phyloP scores from a whole-genome alignment of 305 asterid species.

The Plantago coronopus region DNA sequence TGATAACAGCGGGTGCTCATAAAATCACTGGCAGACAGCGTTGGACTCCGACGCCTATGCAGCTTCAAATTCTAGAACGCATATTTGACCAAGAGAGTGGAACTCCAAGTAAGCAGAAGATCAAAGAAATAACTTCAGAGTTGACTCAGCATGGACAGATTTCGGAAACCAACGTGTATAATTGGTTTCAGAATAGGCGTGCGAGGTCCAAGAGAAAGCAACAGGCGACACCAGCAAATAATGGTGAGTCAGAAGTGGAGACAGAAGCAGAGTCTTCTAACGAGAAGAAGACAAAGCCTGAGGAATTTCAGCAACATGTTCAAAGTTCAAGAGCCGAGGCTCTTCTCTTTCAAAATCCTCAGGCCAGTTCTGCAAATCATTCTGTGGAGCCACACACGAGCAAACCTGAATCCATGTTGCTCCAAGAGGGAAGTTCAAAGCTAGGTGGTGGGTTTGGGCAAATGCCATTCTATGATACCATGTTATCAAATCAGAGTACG shows the following conservation, averaged over 20 bases:
- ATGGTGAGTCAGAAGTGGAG: conserved; percentile 53
- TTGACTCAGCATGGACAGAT: conserved; percentile 64
- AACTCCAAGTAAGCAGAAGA: conserved; percentile 75
- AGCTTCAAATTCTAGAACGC: conserved; percentile 88
- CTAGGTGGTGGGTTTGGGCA: conserved; percentile 55
- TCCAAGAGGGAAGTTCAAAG: conserved; percentile 61
- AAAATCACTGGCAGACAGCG: conserved; percentile 86
- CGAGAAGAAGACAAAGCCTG: conserved; percentile 57
- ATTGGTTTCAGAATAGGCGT: conserved; percentile 77
- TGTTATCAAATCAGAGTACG: conserved; percentile 58
- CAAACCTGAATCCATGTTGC: conserved; percentile 63
- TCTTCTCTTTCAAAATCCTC: conserved; percentile 47
- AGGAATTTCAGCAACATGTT: conserved; percentile 50
- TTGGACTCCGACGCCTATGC: conserved; percentile 98
- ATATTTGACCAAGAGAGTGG: conserved; percentile 93
- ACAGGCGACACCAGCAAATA: conserved; percentile 30
- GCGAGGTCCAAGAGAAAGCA: conserved; percentile 71
- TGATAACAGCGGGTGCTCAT: conserved; percentile 66
- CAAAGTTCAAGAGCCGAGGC: conserved; percentile 47
- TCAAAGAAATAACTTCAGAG: conserved; percentile 55
- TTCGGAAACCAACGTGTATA: conserved; percentile 67
- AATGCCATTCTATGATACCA: conserved; percentile 65
- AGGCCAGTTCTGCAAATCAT: background rate
- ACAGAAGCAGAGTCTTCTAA: conserved; percentile 61
- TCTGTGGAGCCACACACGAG: conserved; percentile 15